Evolutionary conservation across 1,139 yeast species (phyloP), one percentile per base, ranked within the genome.

Genomic region (Kodamaea fungicola): DNA sequence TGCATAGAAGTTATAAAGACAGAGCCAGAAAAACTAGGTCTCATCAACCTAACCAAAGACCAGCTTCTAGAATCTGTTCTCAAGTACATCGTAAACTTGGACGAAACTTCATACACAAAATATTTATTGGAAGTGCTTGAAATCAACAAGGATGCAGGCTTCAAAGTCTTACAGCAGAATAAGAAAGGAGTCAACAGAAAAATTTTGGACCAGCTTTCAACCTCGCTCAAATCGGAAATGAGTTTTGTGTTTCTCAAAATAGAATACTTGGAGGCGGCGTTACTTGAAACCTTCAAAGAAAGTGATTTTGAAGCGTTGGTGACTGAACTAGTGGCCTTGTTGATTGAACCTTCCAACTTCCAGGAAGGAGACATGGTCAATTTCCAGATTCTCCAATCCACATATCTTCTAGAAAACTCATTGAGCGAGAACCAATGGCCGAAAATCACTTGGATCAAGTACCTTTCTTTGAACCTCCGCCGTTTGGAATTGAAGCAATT

Each of bases 381-480:
- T 39, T 56, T 67, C 30, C 42, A 41, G 5, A 54, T 61, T 7
- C 44, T 68, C 5, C 43, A 47, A 24, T 47, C 52, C 7, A 59
- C 71, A 1, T 71, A 51, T 39, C 41, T 42, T 32, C 43, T 61
- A 3, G 68, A 66, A 32, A 66, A 63, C 38, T 44, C 57, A 2
- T 52, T 68, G 32, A 39, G 44, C 1, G 62, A 59, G 16, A 46
- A 56, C 3, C 45, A 47, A 12, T 65, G 72, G 72, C 71, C 71
- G 8, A 65, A 66, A 38, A 48, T 59, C 2, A 46, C 64, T 10
- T 71, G 75, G 75, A 43, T 60, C 3, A 68, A 64, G 31, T 71
- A 58, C 42, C 39, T 70, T 22, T 51, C 46, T 8, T 38, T 62
- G 3, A 50, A 57, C 26, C 46, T 52, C 33, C 50, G 49, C 13